Evolutionary conservation across 352 stramenopile species (phyloP).

Genomic region (Pythium pyrilobum): DNA sequence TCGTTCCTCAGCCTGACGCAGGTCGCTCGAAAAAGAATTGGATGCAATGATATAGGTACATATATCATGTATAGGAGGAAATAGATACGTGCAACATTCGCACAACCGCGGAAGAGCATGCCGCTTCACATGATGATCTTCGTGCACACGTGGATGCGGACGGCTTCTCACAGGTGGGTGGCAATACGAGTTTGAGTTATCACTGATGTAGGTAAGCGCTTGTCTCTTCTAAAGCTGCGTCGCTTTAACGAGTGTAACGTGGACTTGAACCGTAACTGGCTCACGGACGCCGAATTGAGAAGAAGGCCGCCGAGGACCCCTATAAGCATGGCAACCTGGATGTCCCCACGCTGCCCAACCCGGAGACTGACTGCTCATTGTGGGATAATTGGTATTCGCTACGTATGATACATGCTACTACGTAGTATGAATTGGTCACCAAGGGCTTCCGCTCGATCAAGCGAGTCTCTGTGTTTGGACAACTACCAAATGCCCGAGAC

Average conservation of each 20-base stretch:
- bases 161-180: slow-evolving; percentile 84
- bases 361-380: slow-evolving; percentile 10
- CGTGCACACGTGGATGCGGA: slow-evolving; percentile 92
- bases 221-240: too few relatives aligned
- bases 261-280: slow-evolving; percentile 92
- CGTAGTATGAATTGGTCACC: slow-evolving; percentile 25
- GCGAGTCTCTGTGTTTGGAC: slow-evolving; percentile 70
- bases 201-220: too few relatives aligned
- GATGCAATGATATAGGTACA: too few relatives aligned
- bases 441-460: slow-evolving; percentile 68
- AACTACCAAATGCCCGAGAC: slow-evolving; percentile 82
- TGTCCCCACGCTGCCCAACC: slow-evolving; percentile 68
- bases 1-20: too few relatives aligned
- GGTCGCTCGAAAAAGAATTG: too few relatives aligned
- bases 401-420: slow-evolving; percentile 20
- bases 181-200: too few relatives aligned
- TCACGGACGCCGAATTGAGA: slow-evolving; percentile 51
- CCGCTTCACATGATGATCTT: slow-evolving; percentile 91
- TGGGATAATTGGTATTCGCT: slow-evolving; percentile 49
- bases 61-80: too few relatives aligned
- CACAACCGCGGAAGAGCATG: too few relatives aligned
- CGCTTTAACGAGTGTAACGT: slow-evolving; percentile 93
- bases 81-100: too few relatives aligned
- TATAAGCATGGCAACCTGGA: slow-evolving; percentile 80
- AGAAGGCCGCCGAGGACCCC: slow-evolving; percentile 42